Evolutionary conservation across 2,329 filamentous ascomycete genomes (phyloP).

Genomic region (Malbranchea zuffiana): DNA sequence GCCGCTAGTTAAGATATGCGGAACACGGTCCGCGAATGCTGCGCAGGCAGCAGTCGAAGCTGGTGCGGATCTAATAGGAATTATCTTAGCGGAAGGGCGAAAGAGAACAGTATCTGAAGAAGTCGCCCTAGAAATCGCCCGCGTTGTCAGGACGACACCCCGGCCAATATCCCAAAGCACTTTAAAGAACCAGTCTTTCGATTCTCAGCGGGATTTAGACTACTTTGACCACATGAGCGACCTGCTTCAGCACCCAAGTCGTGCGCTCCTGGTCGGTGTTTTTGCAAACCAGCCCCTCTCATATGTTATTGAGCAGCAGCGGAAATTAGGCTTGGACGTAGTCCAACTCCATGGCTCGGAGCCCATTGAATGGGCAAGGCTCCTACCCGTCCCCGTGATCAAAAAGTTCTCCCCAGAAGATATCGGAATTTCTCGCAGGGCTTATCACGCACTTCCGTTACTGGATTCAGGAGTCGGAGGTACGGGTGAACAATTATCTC

Average conservation of each 20-base stretch:
- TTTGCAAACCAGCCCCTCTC: constrained; percentile 83
- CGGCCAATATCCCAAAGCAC: constrained; percentile 18
- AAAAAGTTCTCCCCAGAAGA: constrained; percentile 70
- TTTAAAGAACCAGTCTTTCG: constrained; percentile 17
- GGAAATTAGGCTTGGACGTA: constrained; percentile 65
- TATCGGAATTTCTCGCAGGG: constrained; percentile 58
- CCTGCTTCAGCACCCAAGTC: constrained; percentile 41
- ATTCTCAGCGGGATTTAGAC: constrained; percentile 36
- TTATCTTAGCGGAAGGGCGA: constrained; percentile 74
- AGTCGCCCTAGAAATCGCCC: constrained; percentile 68
- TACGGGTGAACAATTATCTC: constrained; percentile 67
- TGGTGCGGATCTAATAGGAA: constrained; percentile 84
- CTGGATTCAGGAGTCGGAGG: constrained; percentile 78
- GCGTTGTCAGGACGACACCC: constrained; percentile 52
- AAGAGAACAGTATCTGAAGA: constrained; percentile 72
- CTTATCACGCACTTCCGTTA: constrained; percentile 72
- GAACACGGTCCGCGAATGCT: constrained; percentile 71
- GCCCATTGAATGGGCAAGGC: constrained; percentile 76
- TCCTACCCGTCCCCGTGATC: constrained; percentile 89
- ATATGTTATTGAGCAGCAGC: constrained; percentile 70
- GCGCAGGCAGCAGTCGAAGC: constrained; percentile 71
- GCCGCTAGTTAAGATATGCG: constrained; percentile 90
- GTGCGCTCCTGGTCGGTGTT: constrained; percentile 78
- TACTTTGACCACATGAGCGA: constrained; percentile 56
- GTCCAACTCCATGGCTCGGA: constrained; percentile 91